phyloP scores from a whole-genome alignment of 75 land plant genomes.

The Sequoia sempervirens region DNA sequence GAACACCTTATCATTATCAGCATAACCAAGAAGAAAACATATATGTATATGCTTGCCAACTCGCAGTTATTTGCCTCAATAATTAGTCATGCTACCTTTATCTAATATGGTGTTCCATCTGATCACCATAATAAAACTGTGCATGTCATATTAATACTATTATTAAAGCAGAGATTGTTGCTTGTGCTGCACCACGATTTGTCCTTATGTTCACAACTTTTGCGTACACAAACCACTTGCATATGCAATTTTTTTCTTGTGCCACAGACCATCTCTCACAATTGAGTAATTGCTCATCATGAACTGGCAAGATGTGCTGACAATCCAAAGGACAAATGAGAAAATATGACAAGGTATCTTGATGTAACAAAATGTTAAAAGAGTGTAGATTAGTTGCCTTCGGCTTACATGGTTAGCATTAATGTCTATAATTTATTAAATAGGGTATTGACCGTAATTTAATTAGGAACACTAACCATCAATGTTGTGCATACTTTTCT shows the following conservation, averaged over 20 bases:
- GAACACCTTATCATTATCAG: not conserved
- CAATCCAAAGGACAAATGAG: not conserved
- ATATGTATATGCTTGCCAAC: not conserved
- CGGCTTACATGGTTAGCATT: not conserved
- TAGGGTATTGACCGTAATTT: not conserved
- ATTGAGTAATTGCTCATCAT: not conserved
- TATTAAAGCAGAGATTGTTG: not conserved
- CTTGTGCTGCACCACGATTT: not conserved
- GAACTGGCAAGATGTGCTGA: not conserved
- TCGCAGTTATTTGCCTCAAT: not conserved
- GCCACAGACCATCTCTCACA: not conserved
- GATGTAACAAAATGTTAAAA: not conserved
- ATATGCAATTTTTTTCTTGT: not conserved
- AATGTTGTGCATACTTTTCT: not conserved
- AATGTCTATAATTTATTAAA: too few relatives aligned
- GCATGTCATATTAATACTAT: not conserved
- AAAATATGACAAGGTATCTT: not conserved
- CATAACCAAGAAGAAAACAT: not conserved
- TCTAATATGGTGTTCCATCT: not conserved
- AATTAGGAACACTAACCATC: not conserved
- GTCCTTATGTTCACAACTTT: not conserved
- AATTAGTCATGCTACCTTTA: not conserved
- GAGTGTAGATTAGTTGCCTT: not conserved
- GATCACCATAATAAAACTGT: not conserved
- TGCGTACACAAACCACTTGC: not conserved